Base-by-base conservation (phyloP, 148 eudicot genomes). In the Rhododendron ferrugineum region DNA sequence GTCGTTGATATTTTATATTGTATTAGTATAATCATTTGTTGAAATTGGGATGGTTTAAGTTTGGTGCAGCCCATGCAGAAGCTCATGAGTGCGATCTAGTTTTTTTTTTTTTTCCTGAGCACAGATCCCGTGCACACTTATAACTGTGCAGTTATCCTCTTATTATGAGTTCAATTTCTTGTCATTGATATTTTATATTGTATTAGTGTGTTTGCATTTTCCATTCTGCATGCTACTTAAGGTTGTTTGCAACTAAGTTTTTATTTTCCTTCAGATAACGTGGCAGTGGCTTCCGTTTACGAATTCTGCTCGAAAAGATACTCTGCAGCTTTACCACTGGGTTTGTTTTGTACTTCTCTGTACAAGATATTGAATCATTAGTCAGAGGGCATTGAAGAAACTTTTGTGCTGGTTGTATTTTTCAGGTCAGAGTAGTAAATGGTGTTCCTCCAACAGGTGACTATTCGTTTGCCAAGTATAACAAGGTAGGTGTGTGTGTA, bases 241-340 rank as follows among this genome's bases (percentile, higher is more conserved):
- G 14, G 10, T 86, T 26, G n/a, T 86, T 81, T 47, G 18, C 32
- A 0, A 72, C 9, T 18, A 23, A 50, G 10, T 34, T 84, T 50
- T 36, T 66, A 23, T 34, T 32, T n/a, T 60, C 68, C 50, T 85
- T 81, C 91, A 96, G 98, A 91, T 95, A 73, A 91, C 99, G 18
- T 96, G 99, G 99, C 95, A 95, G 84, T 96, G 99, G 99, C 94
- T 96, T 82, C 89, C 97, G 32, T 97, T 97, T 87, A 87, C 96
- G 42, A 97, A 90, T 87, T 95, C 99, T 18, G 83, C 83, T 80
- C 68, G 83, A 52, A 80, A 80, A 34, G 83, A 80, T 80, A 80
- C 36, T 80, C 37, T 80, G 68, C 83, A 80, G 26, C 83, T 80
- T 34, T 80, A 34, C 34, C 83, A 80, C 46, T 80, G 83, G 83